Percentiles rank a stretch among this genome's conserved stretches.
These are phyloP conservation scores for Bremia lactucae DNA, from an alignment of 352 stramenopile genomes.

Conservation along the genomic window DNA sequence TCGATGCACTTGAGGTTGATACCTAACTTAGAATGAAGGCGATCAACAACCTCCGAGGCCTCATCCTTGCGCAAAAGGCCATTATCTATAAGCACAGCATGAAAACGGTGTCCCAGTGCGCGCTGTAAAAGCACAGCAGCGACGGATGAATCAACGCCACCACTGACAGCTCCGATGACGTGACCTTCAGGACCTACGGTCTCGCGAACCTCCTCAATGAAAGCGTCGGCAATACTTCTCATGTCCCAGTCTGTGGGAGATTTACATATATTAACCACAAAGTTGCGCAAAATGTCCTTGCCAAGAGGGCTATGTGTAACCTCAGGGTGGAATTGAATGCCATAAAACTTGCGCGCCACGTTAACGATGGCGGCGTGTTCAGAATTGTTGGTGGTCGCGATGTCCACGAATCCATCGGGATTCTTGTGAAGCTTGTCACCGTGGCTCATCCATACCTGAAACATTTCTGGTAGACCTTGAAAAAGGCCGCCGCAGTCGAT, in stretches of 20 bases:
- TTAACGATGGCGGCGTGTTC: conserved; percentile 94
- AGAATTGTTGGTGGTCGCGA: conserved; percentile 84
- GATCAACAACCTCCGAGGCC: conserved; percentile 84
- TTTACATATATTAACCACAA: conserved; percentile 93
- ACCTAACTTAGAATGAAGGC: conserved; percentile 81
- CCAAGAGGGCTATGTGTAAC: conserved; percentile 95
- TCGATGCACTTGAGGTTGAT: conserved; percentile 98
- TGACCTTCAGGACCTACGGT: conserved; percentile 91
- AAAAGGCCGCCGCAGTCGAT: conserved; percentile 75
- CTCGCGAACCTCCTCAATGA: conserved; percentile 84
- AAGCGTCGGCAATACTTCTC: conserved; percentile 88
- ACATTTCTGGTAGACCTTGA: conserved; percentile 85
- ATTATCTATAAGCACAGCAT: conserved; percentile 99
- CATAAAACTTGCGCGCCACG: conserved; percentile 89
- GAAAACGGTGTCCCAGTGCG: conserved; percentile 95
- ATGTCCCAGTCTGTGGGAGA: conserved; percentile 97
- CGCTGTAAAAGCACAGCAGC: conserved; percentile 95
- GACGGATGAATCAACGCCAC: conserved; percentile 98
- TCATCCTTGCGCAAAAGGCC: conserved; percentile 96
- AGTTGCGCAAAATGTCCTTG: conserved; percentile 94
- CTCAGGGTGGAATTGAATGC: conserved; percentile 96
- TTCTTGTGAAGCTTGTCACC: conserved; percentile 95
- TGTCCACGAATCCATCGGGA: conserved; percentile 88
- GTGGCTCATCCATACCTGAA: conserved; percentile 99
- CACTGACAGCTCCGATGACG: conserved; percentile 97